Base-by-base conservation (phyloP, 805 yeast genomes). In the Monosporozyma solicola region DNA sequence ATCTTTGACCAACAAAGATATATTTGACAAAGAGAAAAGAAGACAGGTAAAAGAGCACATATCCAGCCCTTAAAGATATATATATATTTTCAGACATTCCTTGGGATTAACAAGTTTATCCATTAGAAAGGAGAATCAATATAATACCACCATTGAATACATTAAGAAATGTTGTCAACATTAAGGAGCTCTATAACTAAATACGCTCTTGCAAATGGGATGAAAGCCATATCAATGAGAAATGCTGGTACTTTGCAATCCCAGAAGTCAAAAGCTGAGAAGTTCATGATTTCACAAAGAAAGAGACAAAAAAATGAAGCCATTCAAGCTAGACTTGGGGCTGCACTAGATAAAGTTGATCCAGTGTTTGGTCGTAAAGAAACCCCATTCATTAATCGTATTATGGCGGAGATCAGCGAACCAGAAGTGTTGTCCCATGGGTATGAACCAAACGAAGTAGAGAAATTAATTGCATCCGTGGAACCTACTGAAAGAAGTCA, bases 361-460 rank as follows among this genome's bases (percentile, higher is more conserved):
- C 97, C 97, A 1, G 95, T 91, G 4, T 75, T 90, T 51, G 97
- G 97, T 9, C 76, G 75, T 53, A 70, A 80, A 5, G 71, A 78
- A 50, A 82, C 82, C 54, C 82, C 86, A 8, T 90, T 91, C 62
- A 71, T 90, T 47, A 69, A 70, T 47, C 80, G 96, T 69, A 72
- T 90, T 52, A 74, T 75, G 55, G 80, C 87, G 37, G 85, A 84
- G 57, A 69, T 85, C 47, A 74, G 75, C 46, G 94, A 87, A 65
- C 85, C 85, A 15, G 74, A 76, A 53, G 81, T 80, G 50, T 74
- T 87, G 64, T 76, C 85, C 15, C 75, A 76, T 58, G 83, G 85
- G 0, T 82, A 79, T 59, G 74, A 78, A 41, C 68, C 79, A 49
- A 73, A 71, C 35, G 91, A 88, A 62, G 84, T 88, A 48, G 94